Evolutionary conservation across 169 alveolate genomes (phyloP).

Genomic region (Ichthyophthirius multifiliis): DNA sequence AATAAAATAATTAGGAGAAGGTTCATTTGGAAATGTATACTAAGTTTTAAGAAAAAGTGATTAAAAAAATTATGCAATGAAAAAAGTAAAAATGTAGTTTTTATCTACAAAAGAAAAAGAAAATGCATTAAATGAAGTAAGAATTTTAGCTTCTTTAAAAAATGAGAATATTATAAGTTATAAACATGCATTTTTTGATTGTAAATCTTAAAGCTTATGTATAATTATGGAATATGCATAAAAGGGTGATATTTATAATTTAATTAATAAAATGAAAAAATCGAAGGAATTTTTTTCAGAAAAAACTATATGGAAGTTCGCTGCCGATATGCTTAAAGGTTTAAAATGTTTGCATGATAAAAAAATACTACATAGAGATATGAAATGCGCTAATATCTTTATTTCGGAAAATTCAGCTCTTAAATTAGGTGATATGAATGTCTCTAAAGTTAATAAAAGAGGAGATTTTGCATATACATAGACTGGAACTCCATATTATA

Average conservation of each 20-base stretch:
- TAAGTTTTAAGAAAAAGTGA: slow-evolving; percentile 65
- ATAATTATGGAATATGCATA: slow-evolving; percentile 77
- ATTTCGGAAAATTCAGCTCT: slow-evolving; percentile 47
- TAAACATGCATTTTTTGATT: slow-evolving; percentile 69
- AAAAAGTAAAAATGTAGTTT: slow-evolving; percentile 32
- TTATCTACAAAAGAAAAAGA: slow-evolving; percentile 31
- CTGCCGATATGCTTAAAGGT: slow-evolving; percentile 62
- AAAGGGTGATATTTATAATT: slow-evolving; percentile 64
- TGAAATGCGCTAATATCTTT: slow-evolving; percentile 64
- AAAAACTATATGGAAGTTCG: slow-evolving; percentile 35
- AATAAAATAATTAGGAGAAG: slow-evolving; percentile 56
- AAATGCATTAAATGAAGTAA: slow-evolving; percentile 25
- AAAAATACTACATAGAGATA: slow-evolving; percentile 66
- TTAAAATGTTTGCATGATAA: slow-evolving; percentile 51
- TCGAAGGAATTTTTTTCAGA: slow-evolving; percentile 49
- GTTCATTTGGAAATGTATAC: slow-evolving; percentile 68
- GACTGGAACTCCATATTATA: slow-evolving; percentile 48
- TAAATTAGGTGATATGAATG: slow-evolving; percentile 59
- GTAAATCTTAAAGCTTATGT: slow-evolving; percentile 41
- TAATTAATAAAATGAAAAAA: slow-evolving; percentile 18
- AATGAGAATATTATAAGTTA: slow-evolving; percentile 44
- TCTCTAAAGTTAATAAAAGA: slow-evolving; percentile 59
- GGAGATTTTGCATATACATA: slow-evolving; percentile 55
- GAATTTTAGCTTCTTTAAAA: slow-evolving; percentile 55
- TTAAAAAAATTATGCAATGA: slow-evolving; percentile 69